Percentiles rank a stretch among this genome's conserved stretches.
Evolutionary conservation across 2,329 filamentous ascomycete genomes (phyloP).

Genomic region (Cladosporium colombiae): DNA sequence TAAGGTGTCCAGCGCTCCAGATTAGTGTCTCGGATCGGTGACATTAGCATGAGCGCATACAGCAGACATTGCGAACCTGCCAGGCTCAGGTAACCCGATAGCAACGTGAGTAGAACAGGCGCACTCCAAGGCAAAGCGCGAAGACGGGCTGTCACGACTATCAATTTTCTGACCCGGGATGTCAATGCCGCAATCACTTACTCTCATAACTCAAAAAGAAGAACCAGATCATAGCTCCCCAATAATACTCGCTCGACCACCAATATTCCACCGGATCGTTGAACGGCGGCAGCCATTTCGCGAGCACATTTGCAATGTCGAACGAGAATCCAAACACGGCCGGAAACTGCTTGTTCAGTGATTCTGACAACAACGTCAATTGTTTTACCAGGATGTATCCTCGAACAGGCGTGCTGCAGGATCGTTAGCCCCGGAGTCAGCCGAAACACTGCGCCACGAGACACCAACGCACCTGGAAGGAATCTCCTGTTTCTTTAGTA

Average conservation of each 20-base stretch:
- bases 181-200: not conserved
- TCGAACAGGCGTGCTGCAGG: not conserved
- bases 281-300: not conserved
- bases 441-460: not conserved
- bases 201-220: conserved; percentile 17
- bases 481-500: not conserved
- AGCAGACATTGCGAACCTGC: conserved; percentile 14
- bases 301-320: not conserved
- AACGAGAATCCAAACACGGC: not conserved
- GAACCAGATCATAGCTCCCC: conserved; percentile 6
- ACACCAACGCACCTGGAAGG: not conserved
- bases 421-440: not conserved
- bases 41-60: conserved; percentile 15
- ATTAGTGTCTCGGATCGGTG: conserved; percentile 10
- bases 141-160: conserved; percentile 3
- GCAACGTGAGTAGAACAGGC: not conserved
- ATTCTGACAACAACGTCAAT: not conserved
- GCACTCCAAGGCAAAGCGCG: conserved; percentile 16
- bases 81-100: not conserved
- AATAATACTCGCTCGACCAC: conserved; percentile 13
- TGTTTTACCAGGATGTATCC: not conserved
- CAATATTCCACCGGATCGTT: not conserved
- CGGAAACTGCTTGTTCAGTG: not conserved
- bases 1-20: conserved; percentile 19
- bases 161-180: not conserved